Evolutionary conservation across 768 basidiomycete species (phyloP), one percentile per base, ranked within the genome.

Genomic region (Suillus occidentalis): DNA sequence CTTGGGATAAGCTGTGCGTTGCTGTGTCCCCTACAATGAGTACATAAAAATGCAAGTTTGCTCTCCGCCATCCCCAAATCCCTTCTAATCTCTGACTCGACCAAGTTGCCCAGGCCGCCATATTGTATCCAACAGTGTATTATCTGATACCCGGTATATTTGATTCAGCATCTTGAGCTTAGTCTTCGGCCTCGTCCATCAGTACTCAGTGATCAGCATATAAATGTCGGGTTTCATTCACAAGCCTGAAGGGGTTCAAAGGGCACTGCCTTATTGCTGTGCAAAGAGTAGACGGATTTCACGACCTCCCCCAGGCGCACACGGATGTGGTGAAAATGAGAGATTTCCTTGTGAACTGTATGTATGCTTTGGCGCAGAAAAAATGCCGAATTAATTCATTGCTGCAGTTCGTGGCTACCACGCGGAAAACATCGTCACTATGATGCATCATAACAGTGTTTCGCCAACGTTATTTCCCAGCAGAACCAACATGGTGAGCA

Each of bases 261-360:
- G 50, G 20, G 65, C 65, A 5, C 56, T 66, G 6, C 37, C 37
- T 66, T 10, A 53, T 66, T 37, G 63, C 37, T 20, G 36, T 66
- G 55, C 36, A 7, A n/a, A 37, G 3, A 16, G 63, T 37, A 36
- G 4, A 42, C 8, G 50, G 62, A 9, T 64, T 60, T 22, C 3
- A 12, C 13, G 5, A 2, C 25, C 56, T 66, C 58, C 65, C 18
- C 28, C 49, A 58, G 6, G 65, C 65, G n/a, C 57, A 66, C 42
- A 56, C 4, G 10, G 63, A 66, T 40, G 56, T 58, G 42, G 13
- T 1, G 12, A 50, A 36, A 22, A 58, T 66, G 63, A 28, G 9
- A 20, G n/a, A 40, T 3, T 65, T 66, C 34, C 55, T 66, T 13
- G 8, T 58, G 1, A 25, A 57, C 14, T 62, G 34, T 45, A 61